phyloP scores from a whole-genome alignment of 257 asterid genomes.

The Scutellaria minor region DNA sequence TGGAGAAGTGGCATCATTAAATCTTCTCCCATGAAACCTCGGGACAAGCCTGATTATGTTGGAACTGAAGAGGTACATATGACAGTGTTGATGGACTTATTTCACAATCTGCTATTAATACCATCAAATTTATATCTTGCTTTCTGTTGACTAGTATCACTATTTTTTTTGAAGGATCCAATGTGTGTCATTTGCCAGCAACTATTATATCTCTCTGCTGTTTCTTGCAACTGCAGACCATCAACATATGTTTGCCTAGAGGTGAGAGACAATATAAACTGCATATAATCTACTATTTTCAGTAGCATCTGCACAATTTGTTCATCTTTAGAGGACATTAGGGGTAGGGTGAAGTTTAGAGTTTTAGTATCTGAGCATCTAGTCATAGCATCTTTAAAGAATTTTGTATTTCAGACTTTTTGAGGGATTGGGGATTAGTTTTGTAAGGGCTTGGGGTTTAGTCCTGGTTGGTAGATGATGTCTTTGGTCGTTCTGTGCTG shows the following conservation, averaged over 20 bases:
- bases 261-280: constrained; percentile 57
- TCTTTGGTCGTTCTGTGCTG: no score
- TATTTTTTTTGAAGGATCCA: constrained; percentile 68
- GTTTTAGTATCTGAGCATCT: no score
- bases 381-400: no score
- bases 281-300: constrained; percentile 19
- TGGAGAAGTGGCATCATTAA: constrained; percentile 80
- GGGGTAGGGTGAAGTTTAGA: no score
- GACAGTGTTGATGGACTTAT: constrained; percentile 24
- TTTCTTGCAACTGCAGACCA: constrained; percentile 86
- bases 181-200: constrained; percentile 92
- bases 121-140: constrained; percentile 19
- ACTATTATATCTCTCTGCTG: constrained; percentile 83
- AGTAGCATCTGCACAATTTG: constrained; percentile 9
- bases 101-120: constrained; percentile 17
- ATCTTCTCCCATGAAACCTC: constrained; percentile 73
- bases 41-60: constrained; percentile 70
- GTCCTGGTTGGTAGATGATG: no score
- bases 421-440: no score
- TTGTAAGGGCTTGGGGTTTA: no score
- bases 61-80: constrained; percentile 83
- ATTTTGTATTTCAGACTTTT: no score
- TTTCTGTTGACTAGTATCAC: constrained; percentile 38
- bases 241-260: constrained; percentile 82
- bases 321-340: background rate